phyloP scores from a whole-genome alignment of 2,329 filamentous ascomycete genomes.

The Epicoccum sorghinum region DNA sequence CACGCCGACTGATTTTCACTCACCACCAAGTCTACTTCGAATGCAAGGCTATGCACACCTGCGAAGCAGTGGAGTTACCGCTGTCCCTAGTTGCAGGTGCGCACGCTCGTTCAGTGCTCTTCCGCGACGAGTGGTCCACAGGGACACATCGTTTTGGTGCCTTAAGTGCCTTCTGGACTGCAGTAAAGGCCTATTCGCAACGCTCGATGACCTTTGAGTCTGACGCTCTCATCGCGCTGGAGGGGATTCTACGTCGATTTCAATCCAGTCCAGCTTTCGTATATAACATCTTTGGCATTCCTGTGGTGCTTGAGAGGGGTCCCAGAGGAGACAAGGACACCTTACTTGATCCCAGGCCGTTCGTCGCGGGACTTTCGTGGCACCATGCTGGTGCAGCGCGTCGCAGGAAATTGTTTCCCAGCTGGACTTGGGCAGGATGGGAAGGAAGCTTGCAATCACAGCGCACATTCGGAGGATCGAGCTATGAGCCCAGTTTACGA shows the following conservation, averaged over 20 bases:
- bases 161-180: constrained; percentile 4
- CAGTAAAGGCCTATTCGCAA: constrained; percentile 8
- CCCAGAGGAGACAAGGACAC: constrained; percentile 1
- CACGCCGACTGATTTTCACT: constrained; percentile 20
- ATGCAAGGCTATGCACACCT: constrained; percentile 18
- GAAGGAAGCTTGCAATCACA: constrained; percentile 8
- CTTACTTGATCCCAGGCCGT: background rate
- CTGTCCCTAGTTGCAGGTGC: constrained; percentile 2
- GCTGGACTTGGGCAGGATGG: constrained; percentile 20
- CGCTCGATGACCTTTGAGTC: constrained; percentile 13
- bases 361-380: constrained; percentile 8
- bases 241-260: constrained; percentile 10
- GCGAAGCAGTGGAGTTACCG: constrained; percentile 14
- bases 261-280: constrained; percentile 8
- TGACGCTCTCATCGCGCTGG: constrained; percentile 9
- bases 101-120: constrained; percentile 7
- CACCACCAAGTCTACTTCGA: constrained; percentile 20
- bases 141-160: constrained; percentile 9
- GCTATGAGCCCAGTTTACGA: constrained; percentile 1
- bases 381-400: background rate
- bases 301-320: background rate
- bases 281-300: constrained; percentile 14
- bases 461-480: constrained; percentile 4
- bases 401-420: constrained; percentile 11
- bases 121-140: constrained; percentile 7